A percentile compares a stretch with the other conserved stretches of the same genome.
phyloP scores from a whole-genome alignment of 352 stramenopile genomes.

The Globisporangium iwayamae region DNA sequence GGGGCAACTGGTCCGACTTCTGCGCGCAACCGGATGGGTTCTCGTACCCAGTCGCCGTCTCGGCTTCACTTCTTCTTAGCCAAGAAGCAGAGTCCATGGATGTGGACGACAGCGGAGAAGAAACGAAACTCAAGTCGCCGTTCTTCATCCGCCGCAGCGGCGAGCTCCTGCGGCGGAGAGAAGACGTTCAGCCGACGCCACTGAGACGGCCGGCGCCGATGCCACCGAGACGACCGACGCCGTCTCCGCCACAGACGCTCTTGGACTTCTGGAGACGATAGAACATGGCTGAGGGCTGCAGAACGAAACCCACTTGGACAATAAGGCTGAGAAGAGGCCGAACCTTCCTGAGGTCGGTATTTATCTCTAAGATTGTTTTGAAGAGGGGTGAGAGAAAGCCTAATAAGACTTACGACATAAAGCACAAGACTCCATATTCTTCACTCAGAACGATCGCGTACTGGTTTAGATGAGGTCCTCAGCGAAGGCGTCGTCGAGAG shows the following conservation, averaged over 20 bases:
- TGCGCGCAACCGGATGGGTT: conserved; percentile 14
- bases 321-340: neutral
- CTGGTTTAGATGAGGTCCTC: conserved; percentile 47
- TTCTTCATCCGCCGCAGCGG: conserved; percentile 22
- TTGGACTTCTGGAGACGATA: conserved; percentile 39
- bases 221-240: conserved; percentile 4
- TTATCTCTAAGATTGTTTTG: conserved; percentile 1
- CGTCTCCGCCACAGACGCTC: conserved; percentile 26
- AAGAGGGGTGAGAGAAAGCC: neutral
- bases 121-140: conserved; percentile 19
- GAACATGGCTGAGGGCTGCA: neutral
- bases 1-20: conserved; percentile 21
- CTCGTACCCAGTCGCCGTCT: conserved; percentile 10
- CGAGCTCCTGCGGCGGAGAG: conserved; percentile 20
- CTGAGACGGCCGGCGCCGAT: conserved; percentile 1
- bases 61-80: conserved; percentile 9
- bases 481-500: conserved; percentile 62
- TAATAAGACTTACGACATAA: neutral
- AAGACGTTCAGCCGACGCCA: conserved; percentile 2
- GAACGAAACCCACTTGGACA: neutral
- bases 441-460: neutral
- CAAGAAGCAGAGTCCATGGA: conserved; percentile 9
- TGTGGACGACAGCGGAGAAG: conserved; percentile 1
- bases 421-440: neutral
- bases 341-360: neutral